phyloP scores from a whole-genome alignment of 345 rosid species.

The Hibiscus trionum region DNA sequence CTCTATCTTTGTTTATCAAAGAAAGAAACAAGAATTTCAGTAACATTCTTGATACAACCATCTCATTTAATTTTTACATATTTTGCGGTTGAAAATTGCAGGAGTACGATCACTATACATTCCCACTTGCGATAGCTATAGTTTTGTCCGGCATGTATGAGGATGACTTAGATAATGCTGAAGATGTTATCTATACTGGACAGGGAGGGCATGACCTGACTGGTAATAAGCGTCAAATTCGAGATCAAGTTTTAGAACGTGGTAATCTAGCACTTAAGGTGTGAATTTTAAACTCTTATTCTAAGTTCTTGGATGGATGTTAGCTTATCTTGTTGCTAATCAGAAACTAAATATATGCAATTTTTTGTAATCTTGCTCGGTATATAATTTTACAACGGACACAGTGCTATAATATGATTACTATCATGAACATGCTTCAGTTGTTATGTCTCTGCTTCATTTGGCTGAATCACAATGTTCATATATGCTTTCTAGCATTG shows the following conservation, averaged over 20 bases:
- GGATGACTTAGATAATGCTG: conserved; percentile 94
- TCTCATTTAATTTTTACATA: neutral
- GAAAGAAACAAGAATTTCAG: neutral
- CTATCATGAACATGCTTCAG: neutral
- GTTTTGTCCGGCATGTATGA: conserved; percentile 91
- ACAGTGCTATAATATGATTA: neutral
- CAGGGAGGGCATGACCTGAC: conserved; percentile 83
- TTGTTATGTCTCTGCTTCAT: neutral
- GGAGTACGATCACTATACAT: conserved; percentile 37
- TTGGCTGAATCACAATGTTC: neutral
- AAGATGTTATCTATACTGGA: conserved; percentile 81
- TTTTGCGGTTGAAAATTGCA: conserved; percentile 20
- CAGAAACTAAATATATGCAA: neutral
- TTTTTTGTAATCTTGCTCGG: neutral
- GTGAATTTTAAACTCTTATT: conserved; percentile 8
- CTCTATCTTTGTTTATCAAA: neutral
- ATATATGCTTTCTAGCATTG: neutral
- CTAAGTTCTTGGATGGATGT: neutral
- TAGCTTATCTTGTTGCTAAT: neutral
- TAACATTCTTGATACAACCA: neutral
- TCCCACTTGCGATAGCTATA: conserved; percentile 71
- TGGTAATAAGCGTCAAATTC: conserved; percentile 76
- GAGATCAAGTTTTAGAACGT: conserved; percentile 57
- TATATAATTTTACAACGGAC: neutral
- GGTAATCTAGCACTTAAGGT: conserved; percentile 97